Conservation (phyloP, 176 grass and related monocot genomes). For the Oryza rufipogon region DNA sequence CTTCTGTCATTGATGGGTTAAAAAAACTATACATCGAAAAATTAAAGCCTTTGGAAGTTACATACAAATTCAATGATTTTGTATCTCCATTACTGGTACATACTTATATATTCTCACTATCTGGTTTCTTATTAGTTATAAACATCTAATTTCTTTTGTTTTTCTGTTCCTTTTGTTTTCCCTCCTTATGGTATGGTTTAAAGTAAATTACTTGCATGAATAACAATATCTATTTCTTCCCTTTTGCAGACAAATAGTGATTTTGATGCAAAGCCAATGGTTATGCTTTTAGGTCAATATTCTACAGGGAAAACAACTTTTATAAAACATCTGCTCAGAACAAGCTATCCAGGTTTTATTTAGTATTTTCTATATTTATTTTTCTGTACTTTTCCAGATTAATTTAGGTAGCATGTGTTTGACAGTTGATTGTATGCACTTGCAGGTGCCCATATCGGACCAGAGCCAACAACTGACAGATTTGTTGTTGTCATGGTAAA, state of each 20-base stretch:
- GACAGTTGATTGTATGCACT: constrained; percentile 38
- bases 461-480: constrained; percentile 97
- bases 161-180: neutral
- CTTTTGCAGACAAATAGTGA: constrained; percentile 85
- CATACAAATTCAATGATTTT: constrained; percentile 97
- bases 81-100: constrained; percentile 83
- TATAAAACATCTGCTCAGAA: constrained; percentile 91
- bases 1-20: constrained; percentile 93
- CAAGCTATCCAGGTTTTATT: constrained; percentile 86
- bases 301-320: constrained; percentile 99
- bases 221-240: neutral
- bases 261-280: constrained; percentile 99
- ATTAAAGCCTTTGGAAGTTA: constrained; percentile 96
- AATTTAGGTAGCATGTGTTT: constrained; percentile 20
- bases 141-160: constrained; percentile 14
- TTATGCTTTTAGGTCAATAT: constrained; percentile 99
- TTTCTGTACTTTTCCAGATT: neutral
- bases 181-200: constrained; percentile 24
- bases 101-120: constrained; percentile 19
- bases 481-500: constrained; percentile 99
- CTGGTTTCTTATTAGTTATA: neutral
- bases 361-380: constrained; percentile 5
- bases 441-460: constrained; percentile 98
- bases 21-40: constrained; percentile 93
- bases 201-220: constrained; percentile 23